Evolutionary conservation across 2,329 filamentous ascomycete species (phyloP).

Genomic region (Sporothrix protearum): DNA sequence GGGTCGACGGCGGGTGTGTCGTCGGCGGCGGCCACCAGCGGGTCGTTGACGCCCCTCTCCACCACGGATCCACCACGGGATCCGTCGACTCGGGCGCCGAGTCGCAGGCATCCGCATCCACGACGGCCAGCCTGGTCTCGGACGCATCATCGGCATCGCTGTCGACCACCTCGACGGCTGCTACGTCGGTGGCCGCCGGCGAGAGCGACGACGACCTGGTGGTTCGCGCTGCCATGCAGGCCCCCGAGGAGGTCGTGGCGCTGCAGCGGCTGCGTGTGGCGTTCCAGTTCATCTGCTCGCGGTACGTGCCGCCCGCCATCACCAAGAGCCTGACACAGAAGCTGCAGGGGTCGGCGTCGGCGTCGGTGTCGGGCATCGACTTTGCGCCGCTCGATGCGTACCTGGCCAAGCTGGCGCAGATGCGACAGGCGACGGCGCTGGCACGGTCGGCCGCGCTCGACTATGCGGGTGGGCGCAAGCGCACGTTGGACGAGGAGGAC

Average conservation of each 20-base stretch:
- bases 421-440: conserved; percentile 69
- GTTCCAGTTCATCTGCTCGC: conserved; percentile 60
- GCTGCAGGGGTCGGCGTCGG: conserved; percentile 33
- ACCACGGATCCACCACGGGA: conserved; percentile 35
- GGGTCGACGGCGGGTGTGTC: conserved; percentile 37
- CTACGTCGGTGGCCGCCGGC: conserved; percentile 41
- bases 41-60: conserved; percentile 31
- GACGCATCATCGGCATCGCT: conserved; percentile 33
- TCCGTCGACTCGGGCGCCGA: conserved; percentile 37
- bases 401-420: conserved; percentile 59
- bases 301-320: conserved; percentile 54
- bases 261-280: conserved; percentile 64
- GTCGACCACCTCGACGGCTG: conserved; percentile 45
- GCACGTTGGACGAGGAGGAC: conserved; percentile 60
- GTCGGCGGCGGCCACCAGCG: conserved; percentile 37
- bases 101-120: conserved; percentile 45
- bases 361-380: conserved; percentile 45
- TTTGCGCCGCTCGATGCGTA: conserved; percentile 71
- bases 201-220: conserved; percentile 24
- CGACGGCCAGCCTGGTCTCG: conserved; percentile 30
- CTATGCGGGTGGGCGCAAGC: conserved; percentile 63
- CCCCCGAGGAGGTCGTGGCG: conserved; percentile 47
- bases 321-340: conserved; percentile 42
- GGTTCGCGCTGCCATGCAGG: conserved; percentile 43
- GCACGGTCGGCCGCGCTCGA: conserved; percentile 61